Evolutionary conservation across 2,329 filamentous ascomycete genomes (phyloP).

Genomic region (Diaporthe sp.): DNA sequence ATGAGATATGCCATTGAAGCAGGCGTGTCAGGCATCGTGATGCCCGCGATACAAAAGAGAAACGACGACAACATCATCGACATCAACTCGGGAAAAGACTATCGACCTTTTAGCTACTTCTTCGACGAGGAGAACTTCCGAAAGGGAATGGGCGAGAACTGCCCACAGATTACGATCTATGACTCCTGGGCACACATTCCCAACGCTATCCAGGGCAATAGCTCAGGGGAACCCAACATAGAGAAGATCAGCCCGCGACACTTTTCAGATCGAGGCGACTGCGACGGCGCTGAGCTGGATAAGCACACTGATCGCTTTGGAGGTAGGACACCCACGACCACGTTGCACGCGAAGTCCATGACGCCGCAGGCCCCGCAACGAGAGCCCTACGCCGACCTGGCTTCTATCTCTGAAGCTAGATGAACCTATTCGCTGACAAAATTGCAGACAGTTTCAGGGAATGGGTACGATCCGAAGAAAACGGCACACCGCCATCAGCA

Average conservation of each 20-base stretch:
- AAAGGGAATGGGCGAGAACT: constrained; percentile 52
- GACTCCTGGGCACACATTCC: constrained; percentile 56
- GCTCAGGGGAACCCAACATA: constrained; percentile 47
- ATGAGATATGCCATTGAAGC: constrained; percentile 64
- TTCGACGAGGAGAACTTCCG: constrained; percentile 63
- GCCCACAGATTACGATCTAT: constrained; percentile 61
- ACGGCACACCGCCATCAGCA: constrained; percentile 41
- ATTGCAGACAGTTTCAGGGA: constrained; percentile 51
- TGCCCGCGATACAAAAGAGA: constrained; percentile 61
- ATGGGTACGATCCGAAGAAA: constrained; percentile 46
- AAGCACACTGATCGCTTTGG: constrained; percentile 58
- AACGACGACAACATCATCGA: constrained; percentile 57
- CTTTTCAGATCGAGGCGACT: constrained; percentile 54
- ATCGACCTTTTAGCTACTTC: constrained; percentile 58
- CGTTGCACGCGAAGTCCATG: background rate
- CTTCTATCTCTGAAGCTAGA: background rate
- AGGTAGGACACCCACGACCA: constrained; percentile 7
- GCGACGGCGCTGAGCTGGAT: constrained; percentile 57
- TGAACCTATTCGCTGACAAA: background rate
- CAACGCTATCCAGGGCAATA: constrained; percentile 43
- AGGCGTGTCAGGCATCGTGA: constrained; percentile 60
- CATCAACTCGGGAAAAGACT: constrained; percentile 56
- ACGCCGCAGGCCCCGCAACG: background rate
- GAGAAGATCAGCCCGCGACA: constrained; percentile 57
- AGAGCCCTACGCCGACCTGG: background rate